Evolutionary conservation across 441 rosid species (phyloP).

Genomic region (Gossypium schwendimanii): DNA sequence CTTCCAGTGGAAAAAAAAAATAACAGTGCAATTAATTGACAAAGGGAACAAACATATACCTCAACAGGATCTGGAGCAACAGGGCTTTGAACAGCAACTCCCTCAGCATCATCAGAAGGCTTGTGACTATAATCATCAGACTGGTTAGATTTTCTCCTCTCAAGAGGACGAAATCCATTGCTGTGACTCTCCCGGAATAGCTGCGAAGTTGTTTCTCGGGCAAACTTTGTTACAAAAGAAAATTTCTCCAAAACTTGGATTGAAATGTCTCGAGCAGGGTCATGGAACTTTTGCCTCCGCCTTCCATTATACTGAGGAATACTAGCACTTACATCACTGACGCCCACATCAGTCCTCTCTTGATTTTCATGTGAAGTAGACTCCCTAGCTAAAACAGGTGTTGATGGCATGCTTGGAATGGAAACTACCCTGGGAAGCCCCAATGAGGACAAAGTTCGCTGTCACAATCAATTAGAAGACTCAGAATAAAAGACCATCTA

Average conservation of each 20-base stretch:
- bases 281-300: conserved; percentile 54
- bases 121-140: conserved; percentile 37
- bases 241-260: conserved; percentile 87
- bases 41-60: conserved; percentile 38
- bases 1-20: not conserved
- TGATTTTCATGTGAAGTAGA: conserved; percentile 38
- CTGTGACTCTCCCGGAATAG: conserved; percentile 63
- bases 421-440: conserved; percentile 82
- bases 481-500: not conserved
- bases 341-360: conserved; percentile 32
- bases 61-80: conserved; percentile 78
- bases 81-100: conserved; percentile 32
- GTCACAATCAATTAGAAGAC: conserved; percentile 25
- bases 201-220: conserved; percentile 86
- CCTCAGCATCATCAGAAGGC: conserved; percentile 36
- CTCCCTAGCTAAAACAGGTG: conserved; percentile 34
- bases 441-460: conserved; percentile 88
- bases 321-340: conserved; percentile 27
- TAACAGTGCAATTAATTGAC: not conserved
- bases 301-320: conserved; percentile 47
- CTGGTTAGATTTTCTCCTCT: conserved; percentile 44
- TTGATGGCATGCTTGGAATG: conserved; percentile 47
- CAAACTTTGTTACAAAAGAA: conserved; percentile 90
- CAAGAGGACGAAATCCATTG: conserved; percentile 55
- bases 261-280: conserved; percentile 83